Percentiles rank a stretch among this genome's conserved stretches.
Conservation (phyloP, 1,139 yeast genomes). For the Diutina siamensis region DNA sequence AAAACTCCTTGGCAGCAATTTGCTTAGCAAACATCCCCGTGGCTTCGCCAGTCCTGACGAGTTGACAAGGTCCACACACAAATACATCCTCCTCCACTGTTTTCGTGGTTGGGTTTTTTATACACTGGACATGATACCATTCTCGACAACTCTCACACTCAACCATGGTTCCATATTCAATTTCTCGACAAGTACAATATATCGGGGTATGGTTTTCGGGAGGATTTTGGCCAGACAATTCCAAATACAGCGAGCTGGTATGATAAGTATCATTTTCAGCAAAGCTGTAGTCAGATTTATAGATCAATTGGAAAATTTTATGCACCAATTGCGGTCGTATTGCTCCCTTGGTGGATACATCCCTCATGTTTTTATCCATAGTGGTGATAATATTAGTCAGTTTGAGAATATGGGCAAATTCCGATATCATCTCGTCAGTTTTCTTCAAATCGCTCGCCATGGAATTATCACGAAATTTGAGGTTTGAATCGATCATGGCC, state of each 20-base stretch:
- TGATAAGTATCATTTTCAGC: conserved; percentile 13
- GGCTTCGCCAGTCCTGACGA: conserved; percentile 13
- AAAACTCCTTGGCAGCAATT: conserved; percentile 14
- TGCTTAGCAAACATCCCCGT: conserved; percentile 12
- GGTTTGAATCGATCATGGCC: background rate
- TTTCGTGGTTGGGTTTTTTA: conserved; percentile 25
- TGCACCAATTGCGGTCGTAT: conserved; percentile 15
- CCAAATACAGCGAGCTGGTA: conserved; percentile 9
- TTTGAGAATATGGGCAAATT: conserved; percentile 21
- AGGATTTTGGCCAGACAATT: conserved; percentile 9
- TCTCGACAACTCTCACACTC: conserved; percentile 72
- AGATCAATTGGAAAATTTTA: conserved; percentile 19
- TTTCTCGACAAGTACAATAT: conserved; percentile 63
- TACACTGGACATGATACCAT: conserved; percentile 70
- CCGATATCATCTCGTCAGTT: conserved; percentile 33
- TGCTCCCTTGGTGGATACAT: conserved; percentile 8
- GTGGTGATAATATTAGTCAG: conserved; percentile 15
- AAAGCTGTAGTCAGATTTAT: conserved; percentile 26
- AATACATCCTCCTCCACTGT: conserved; percentile 31
- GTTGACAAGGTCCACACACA: conserved; percentile 57
- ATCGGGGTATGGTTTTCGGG: conserved; percentile 7
- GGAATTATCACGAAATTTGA: background rate
- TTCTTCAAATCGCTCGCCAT: conserved; percentile 11
- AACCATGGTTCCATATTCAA: conserved; percentile 64
- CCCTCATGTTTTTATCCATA: background rate